phyloP scores from a whole-genome alignment of 768 basidiomycete species.

The Hypholoma fasciculare region DNA sequence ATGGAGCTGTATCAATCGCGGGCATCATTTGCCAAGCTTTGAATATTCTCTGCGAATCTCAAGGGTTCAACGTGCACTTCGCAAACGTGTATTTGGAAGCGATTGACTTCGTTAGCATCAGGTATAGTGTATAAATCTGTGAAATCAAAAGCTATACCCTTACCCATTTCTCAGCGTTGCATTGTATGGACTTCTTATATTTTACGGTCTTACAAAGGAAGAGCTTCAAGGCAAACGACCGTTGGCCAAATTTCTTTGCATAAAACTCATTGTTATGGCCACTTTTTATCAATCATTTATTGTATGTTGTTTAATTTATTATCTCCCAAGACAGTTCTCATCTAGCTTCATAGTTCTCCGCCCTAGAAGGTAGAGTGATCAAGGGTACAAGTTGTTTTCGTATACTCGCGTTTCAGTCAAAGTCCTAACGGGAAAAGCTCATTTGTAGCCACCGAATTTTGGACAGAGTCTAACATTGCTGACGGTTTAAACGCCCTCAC shows the following conservation, averaged over 20 bases:
- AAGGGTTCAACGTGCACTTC: conserved; percentile 56
- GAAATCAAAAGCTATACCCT: not conserved
- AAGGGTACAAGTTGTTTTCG: conserved; percentile 40
- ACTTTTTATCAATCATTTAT: conserved; percentile 88
- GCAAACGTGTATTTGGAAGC: conserved; percentile 72
- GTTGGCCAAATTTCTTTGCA: conserved; percentile 81
- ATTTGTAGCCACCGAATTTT: conserved; percentile 63
- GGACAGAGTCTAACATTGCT: conserved; percentile 84
- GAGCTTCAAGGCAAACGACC: conserved; percentile 77
- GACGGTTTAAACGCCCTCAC: conserved; percentile 83
- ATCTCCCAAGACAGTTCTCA: not conserved
- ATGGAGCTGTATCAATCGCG: conserved; percentile 65
- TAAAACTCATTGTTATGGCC: conserved; percentile 87
- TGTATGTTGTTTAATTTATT: conserved; percentile 34
- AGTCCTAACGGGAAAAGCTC: not conserved
- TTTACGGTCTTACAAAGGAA: conserved; percentile 80
- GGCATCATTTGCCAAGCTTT: conserved; percentile 78
- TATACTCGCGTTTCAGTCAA: not conserved
- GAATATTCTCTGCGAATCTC: conserved; percentile 68
- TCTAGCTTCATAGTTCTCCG: conserved; percentile 47
- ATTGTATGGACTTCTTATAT: conserved; percentile 81
- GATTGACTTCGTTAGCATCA: conserved; percentile 82
- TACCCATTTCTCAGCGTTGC: conserved; percentile 59
- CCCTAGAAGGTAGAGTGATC: conserved; percentile 70
- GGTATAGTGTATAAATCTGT: conserved; percentile 35